Conservation (phyloP, 2,329 filamentous ascomycete genomes). For the Exophiala spinifera region DNA sequence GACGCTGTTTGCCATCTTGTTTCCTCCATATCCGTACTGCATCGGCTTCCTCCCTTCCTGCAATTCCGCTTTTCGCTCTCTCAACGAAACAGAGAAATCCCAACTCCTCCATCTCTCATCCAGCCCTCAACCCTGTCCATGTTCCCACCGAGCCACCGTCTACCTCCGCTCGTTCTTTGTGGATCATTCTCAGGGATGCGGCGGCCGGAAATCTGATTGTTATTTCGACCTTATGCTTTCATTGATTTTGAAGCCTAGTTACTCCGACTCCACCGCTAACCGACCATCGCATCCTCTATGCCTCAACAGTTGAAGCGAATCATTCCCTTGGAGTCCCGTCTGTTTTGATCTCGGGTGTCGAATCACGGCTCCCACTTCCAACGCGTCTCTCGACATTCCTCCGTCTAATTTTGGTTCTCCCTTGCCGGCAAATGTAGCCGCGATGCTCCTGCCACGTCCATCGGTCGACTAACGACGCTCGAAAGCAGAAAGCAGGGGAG, state of each 20-base stretch:
- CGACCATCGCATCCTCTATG: not conserved
- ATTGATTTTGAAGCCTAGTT: not conserved
- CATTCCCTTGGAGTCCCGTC: not conserved
- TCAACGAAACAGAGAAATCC: not conserved
- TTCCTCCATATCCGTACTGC: not conserved
- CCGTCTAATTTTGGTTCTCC: not conserved
- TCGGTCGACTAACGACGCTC: slow-evolving; percentile 11
- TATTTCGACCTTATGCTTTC: not conserved
- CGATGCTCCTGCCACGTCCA: slow-evolving; percentile 15
- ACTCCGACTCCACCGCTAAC: not conserved
- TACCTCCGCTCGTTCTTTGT: not conserved
- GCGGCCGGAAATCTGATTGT: not conserved
- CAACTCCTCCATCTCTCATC: not conserved
- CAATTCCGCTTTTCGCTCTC: not conserved
- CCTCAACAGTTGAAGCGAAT: not conserved
- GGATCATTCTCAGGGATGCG: not conserved
- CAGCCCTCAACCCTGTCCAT: not conserved
- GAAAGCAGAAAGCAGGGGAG: slow-evolving; percentile 8
- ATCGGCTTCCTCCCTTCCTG: not conserved
- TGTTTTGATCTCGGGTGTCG: not conserved
- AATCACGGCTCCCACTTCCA: not conserved
- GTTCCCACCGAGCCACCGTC: not conserved
- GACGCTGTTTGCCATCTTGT: slow-evolving; percentile 1
- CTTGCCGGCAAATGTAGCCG: slow-evolving; percentile 6
- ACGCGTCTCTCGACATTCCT: not conserved